Conservation (phyloP, 2,329 filamentous ascomycete genomes). For the Dactylonectria macrodidyma region DNA sequence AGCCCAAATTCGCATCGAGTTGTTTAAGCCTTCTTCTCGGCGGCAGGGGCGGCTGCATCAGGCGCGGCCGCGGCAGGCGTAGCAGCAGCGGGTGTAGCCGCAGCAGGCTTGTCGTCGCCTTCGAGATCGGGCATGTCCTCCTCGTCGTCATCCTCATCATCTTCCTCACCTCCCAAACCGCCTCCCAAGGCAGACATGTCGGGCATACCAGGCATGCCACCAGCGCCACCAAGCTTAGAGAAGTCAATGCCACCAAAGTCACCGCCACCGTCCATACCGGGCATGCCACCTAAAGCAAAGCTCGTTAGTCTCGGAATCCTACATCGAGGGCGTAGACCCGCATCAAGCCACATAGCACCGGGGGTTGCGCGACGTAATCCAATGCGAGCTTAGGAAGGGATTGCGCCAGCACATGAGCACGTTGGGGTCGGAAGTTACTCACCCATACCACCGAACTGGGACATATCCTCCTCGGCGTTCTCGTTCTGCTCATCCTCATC, state of each 20-base stretch:
- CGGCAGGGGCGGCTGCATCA: slow-evolving; percentile 46
- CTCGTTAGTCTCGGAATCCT: neutral
- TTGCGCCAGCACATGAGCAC: neutral
- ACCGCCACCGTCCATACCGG: slow-evolving; percentile 67
- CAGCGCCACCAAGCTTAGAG: slow-evolving; percentile 82
- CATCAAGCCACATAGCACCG: neutral
- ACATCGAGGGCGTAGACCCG: slow-evolving; percentile 10
- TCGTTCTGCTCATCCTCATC: slow-evolving; percentile 99
- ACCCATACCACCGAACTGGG: slow-evolving; percentile 77
- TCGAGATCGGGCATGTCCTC: slow-evolving; percentile 59
- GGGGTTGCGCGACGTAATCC: neutral
- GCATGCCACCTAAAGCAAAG: slow-evolving; percentile 64
- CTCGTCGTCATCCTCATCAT: slow-evolving; percentile 64
- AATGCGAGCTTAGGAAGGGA: neutral
- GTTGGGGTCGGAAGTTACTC: slow-evolving; percentile 50
- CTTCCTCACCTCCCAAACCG: neutral
- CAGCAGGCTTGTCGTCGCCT: slow-evolving; percentile 88
- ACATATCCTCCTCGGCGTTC: slow-evolving; percentile 84
- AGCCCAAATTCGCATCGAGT: slow-evolving; percentile 34
- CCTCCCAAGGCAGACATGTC: slow-evolving; percentile 6
- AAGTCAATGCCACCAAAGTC: slow-evolving; percentile 94
- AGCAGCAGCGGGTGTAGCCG: slow-evolving; percentile 65
- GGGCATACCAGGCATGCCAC: slow-evolving; percentile 72
- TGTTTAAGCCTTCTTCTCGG: slow-evolving; percentile 57
- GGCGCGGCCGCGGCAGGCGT: slow-evolving; percentile 49